Evolutionary conservation across 1,284 basidiomycete species (phyloP), one percentile per base, ranked within the genome.

Genomic region (Ceratobasidium sp.): DNA sequence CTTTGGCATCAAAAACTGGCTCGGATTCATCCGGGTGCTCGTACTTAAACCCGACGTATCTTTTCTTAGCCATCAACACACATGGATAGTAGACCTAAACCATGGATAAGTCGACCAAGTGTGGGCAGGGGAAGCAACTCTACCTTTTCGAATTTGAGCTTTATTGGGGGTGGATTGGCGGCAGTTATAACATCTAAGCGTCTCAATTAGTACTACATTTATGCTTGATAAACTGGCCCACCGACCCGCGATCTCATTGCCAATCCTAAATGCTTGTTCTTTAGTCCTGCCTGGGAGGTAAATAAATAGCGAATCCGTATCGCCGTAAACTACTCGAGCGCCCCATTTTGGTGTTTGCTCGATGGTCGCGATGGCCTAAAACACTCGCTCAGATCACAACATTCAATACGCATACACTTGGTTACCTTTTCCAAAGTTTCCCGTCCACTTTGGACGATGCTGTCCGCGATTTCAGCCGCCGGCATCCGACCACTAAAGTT

Each of bases 101-200:
- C 21, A 36, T 25, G 2, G 38, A 14, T 21, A 28, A 14, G 33
- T 72, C 40, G 40, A 38, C 16, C n/a, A 33, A 23, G 30, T 16
- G 25, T 11, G 23, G 18, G 58, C 40, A 30, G n/a, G 2, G 40
- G 18, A 30, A 49, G 3, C 8, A 30, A 14, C 53, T 79, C 42
- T 51, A 91, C 95, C 86, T 99, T 99, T 79, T 99, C 97, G 76
- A 99, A 98, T 80, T 98, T 98, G 74, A 99, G 86, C 80, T 95
- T 97, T 75, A 99, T 85, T 0, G 96, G 97, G 7, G 88, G 85
- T 0, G 96, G 97, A 77, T 98, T 98, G 78, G 87, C 82, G 0
- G 86, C 84, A 1, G 97, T 98, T 71, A 99, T 87, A 0, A 86
- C 85, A 66, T 96, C 64, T 69, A 46, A 30, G 9, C 3, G 12